A percentile compares a stretch with the other conserved stretches of the same genome.
These are phyloP conservation scores for Ramalina intermedia DNA, from an alignment of 495 filamentous ascomycete species.

Conservation along the genomic window DNA sequence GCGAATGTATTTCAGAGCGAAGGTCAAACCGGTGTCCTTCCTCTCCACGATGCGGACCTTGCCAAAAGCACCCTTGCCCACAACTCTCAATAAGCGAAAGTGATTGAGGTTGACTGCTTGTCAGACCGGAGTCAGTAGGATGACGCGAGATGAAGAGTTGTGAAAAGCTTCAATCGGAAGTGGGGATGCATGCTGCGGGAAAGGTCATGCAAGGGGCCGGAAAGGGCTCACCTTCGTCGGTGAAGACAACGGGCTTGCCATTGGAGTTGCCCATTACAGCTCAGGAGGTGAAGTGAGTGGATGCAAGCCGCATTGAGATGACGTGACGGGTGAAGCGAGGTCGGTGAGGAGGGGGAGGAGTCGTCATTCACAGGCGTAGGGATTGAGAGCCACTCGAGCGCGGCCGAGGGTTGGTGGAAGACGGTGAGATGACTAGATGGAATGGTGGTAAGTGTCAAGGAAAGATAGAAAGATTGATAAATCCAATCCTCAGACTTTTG, in stretches of 20 bases:
- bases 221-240: constrained; percentile 68
- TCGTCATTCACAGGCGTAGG: background rate
- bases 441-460: too few relatives aligned
- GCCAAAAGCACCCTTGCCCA: constrained; percentile 94
- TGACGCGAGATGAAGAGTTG: background rate
- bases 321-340: constrained; percentile 1
- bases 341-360: background rate
- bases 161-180: background rate
- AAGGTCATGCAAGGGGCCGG: background rate
- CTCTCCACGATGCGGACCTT: constrained; percentile 97
- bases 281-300: background rate
- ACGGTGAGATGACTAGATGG: too few relatives aligned
- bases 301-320: constrained; percentile 8
- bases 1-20: constrained; percentile 94
- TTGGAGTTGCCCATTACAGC: constrained; percentile 76
- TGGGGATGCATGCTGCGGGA: background rate
- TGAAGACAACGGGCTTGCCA: constrained; percentile 83
- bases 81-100: constrained; percentile 86
- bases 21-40: constrained; percentile 86
- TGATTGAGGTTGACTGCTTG: constrained; percentile 84
- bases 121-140: background rate
- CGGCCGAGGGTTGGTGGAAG: too few relatives aligned
- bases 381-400: too few relatives aligned
- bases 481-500: too few relatives aligned
- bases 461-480: too few relatives aligned